A percentile compares a stretch with the other conserved stretches of the same genome.
Evolutionary conservation across 2,329 filamentous ascomycete species (phyloP).

Genomic region (Onygenales sp.): DNA sequence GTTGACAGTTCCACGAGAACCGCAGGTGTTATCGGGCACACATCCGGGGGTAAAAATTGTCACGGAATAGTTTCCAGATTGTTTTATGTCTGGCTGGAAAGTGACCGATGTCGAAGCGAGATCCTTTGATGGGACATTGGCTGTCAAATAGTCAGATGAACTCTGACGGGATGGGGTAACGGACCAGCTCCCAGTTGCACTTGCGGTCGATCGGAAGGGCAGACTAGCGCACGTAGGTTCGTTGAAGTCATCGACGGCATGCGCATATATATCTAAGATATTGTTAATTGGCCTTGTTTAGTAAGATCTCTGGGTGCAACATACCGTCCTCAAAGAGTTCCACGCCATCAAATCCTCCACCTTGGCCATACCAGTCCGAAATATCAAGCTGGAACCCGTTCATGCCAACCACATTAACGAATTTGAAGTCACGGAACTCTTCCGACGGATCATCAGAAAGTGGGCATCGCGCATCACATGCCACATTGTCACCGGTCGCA

Average conservation of each 20-base stretch:
- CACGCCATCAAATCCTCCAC: conserved; percentile 76
- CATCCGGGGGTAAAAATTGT: conserved; percentile 92
- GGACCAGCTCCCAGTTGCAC: conserved; percentile 64
- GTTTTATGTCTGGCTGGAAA: conserved; percentile 73
- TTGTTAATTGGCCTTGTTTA: not conserved
- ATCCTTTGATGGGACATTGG: conserved; percentile 49
- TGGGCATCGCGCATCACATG: conserved; percentile 78
- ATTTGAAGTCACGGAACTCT: conserved; percentile 78
- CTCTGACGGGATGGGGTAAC: conserved; percentile 59
- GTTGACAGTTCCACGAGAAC: conserved; percentile 67
- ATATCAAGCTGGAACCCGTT: conserved; percentile 76
- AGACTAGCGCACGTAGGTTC: conserved; percentile 69
- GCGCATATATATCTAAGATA: conserved; percentile 60
- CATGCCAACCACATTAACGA: conserved; percentile 85
- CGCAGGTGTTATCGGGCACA: conserved; percentile 65
- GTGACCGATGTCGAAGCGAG: conserved; percentile 58
- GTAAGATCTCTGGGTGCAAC: conserved; percentile 11
- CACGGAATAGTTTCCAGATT: conserved; percentile 86
- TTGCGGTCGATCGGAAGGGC: conserved; percentile 56
- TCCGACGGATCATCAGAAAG: conserved; percentile 59
- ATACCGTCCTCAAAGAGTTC: conserved; percentile 70
- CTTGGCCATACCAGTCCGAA: conserved; percentile 74
- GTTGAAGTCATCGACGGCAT: conserved; percentile 80
- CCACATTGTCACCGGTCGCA: conserved; percentile 53
- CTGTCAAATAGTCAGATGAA: conserved; percentile 63